phyloP scores from a whole-genome alignment of 768 basidiomycete genomes.

The Floccularia luteovirens region DNA sequence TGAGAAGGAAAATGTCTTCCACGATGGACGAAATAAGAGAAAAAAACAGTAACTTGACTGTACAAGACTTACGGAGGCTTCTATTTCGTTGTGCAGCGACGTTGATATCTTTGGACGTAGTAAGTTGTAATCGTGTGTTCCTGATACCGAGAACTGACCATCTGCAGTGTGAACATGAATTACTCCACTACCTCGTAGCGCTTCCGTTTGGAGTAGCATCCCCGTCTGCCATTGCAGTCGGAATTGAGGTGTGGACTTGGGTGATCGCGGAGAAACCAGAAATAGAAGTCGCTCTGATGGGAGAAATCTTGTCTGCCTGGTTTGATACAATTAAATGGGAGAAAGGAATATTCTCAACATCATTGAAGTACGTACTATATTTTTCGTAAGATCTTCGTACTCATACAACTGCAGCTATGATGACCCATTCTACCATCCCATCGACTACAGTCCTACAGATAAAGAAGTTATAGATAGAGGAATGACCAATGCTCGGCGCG shows the following conservation, averaged over 20 bases:
- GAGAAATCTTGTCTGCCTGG: conserved; percentile 87
- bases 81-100: conserved; percentile 84
- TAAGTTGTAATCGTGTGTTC: conserved; percentile 14
- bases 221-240: conserved; percentile 77
- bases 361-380: conserved; percentile 59
- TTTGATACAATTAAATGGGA: conserved; percentile 67
- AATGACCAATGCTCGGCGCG: conserved; percentile 57
- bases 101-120: conserved; percentile 63
- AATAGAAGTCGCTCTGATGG: conserved; percentile 77
- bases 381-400: neutral
- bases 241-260: conserved; percentile 96
- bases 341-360: conserved; percentile 77
- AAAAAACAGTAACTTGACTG: conserved; percentile 66
- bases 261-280: conserved; percentile 80
- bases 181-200: conserved; percentile 81
- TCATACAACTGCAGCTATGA: conserved; percentile 49
- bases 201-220: conserved; percentile 89
- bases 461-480: conserved; percentile 75
- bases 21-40: conserved; percentile 61
- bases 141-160: neutral
- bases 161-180: conserved; percentile 70
- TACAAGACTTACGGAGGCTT: conserved; percentile 78
- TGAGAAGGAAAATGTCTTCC: conserved; percentile 61
- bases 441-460: conserved; percentile 87
- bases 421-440: conserved; percentile 82